phyloP scores from a whole-genome alignment of 2,329 filamentous ascomycete species.

The Ascomycota sp. region DNA sequence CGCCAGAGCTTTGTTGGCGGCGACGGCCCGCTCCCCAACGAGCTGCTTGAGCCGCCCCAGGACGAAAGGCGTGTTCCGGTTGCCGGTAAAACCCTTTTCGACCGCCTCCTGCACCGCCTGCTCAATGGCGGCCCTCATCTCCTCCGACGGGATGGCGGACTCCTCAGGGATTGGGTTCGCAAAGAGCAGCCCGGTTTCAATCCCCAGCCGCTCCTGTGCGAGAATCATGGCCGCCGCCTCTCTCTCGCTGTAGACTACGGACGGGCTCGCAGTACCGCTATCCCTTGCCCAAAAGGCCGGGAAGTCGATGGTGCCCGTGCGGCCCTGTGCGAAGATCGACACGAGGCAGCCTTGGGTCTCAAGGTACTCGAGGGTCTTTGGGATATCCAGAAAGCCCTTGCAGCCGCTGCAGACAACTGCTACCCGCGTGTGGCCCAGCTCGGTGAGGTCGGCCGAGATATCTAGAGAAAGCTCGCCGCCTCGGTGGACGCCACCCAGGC shows the following conservation, averaged over 20 bases:
- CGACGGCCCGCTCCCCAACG: conserved; percentile 48
- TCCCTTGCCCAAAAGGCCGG: conserved; percentile 86
- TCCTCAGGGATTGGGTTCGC: conserved; percentile 70
- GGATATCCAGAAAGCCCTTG: conserved; percentile 91
- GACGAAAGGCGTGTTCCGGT: conserved; percentile 69
- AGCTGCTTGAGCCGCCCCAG: conserved; percentile 61
- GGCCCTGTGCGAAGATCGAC: conserved; percentile 73
- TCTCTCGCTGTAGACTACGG: conserved; percentile 49
- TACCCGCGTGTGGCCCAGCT: conserved; percentile 74
- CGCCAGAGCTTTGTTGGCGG: conserved; percentile 49
- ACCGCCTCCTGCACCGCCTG: conserved; percentile 45
- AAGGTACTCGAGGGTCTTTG: conserved; percentile 62
- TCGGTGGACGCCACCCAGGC: conserved; percentile 82
- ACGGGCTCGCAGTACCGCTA: conserved; percentile 63
- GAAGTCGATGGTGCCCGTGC: conserved; percentile 54
- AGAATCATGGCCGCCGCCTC: conserved; percentile 82
- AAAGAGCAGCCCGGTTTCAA: conserved; percentile 67
- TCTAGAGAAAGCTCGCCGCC: conserved; percentile 77
- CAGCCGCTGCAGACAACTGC: conserved; percentile 79
- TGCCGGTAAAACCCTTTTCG: conserved; percentile 47
- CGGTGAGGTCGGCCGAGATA: conserved; percentile 84
- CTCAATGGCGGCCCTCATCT: conserved; percentile 51
- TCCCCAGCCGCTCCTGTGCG: conserved; percentile 50
- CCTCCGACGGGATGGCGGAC: conserved; percentile 44
- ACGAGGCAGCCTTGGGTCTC: conserved; percentile 61